Evolutionary conservation across 768 basidiomycete species (phyloP).

Genomic region (Cyclocybe cylindracea): DNA sequence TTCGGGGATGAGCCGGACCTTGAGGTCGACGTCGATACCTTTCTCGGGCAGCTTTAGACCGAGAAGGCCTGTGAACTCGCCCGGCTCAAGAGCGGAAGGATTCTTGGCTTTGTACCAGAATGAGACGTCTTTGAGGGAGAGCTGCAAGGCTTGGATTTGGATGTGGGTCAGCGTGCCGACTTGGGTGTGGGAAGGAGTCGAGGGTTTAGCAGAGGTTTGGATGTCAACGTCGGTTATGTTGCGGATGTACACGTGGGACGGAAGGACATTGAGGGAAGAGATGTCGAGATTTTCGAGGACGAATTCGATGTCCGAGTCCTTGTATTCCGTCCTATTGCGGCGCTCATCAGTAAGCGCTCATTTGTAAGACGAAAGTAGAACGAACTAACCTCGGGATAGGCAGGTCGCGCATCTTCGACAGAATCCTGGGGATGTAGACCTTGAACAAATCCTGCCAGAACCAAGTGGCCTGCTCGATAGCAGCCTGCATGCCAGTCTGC

Average conservation of each 20-base stretch:
- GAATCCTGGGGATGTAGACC: slow-evolving; percentile 67
- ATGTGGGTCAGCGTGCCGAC: slow-evolving; percentile 69
- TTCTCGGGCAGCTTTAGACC: slow-evolving; percentile 63
- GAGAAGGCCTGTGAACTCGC: slow-evolving; percentile 62
- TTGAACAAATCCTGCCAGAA: slow-evolving; percentile 83
- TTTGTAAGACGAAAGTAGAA: neutral
- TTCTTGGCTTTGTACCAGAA: slow-evolving; percentile 74
- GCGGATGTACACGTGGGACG: slow-evolving; percentile 70
- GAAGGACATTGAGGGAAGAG: slow-evolving; percentile 64
- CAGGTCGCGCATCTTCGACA: slow-evolving; percentile 54
- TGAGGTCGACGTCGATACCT: slow-evolving; percentile 70
- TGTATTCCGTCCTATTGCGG: slow-evolving; percentile 64
- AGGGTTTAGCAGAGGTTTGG: slow-evolving; percentile 37
- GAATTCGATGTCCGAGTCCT: slow-evolving; percentile 67
- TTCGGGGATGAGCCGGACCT: slow-evolving; percentile 62
- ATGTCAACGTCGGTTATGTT: slow-evolving; percentile 65
- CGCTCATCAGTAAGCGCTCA: neutral
- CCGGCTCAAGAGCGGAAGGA: slow-evolving; percentile 48
- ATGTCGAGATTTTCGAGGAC: slow-evolving; percentile 76
- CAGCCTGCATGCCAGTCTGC: slow-evolving; percentile 45
- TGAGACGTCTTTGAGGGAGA: slow-evolving; percentile 63
- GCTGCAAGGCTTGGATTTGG: slow-evolving; percentile 63
- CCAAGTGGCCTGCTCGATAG: slow-evolving; percentile 67
- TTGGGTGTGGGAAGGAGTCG: slow-evolving; percentile 41
- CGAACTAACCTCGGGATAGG: slow-evolving; percentile 65